Conservation (phyloP, 306 rosid species). For the Rosa multiflora region DNA sequence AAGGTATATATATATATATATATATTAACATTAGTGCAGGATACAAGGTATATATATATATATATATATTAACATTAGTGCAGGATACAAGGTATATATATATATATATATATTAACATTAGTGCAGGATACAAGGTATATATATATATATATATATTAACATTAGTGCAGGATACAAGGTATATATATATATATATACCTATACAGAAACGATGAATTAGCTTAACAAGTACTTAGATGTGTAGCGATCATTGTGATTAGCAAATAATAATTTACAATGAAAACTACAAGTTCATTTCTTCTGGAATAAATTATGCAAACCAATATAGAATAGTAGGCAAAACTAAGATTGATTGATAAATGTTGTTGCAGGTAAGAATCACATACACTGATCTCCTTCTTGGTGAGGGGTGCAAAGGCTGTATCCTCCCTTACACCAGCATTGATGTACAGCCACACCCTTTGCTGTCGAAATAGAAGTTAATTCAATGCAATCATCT, state of each 20-base stretch:
- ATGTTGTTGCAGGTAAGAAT: slow-evolving; percentile 9
- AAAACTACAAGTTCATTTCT: background rate
- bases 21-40: no score
- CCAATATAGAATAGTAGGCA: background rate
- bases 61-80: no score
- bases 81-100: no score
- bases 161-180: no score
- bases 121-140: no score
- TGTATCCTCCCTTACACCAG: slow-evolving; percentile 86
- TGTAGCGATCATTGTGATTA: background rate
- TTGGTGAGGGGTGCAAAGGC: slow-evolving; percentile 64
- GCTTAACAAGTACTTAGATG: background rate
- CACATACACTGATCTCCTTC: slow-evolving; percentile 95
- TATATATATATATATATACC: no score
- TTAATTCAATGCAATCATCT: slow-evolving; percentile 65
- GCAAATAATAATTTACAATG: background rate
- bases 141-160: no score
- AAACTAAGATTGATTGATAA: slow-evolving; percentile 1
- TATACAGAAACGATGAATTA: no score
- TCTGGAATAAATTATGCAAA: background rate
- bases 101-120: no score
- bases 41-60: no score
- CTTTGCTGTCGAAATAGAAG: slow-evolving; percentile 80
- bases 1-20: no score
- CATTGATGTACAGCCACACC: slow-evolving; percentile 86